Conservation (phyloP, 306 rosid genomes). For the Fagus crenata region DNA sequence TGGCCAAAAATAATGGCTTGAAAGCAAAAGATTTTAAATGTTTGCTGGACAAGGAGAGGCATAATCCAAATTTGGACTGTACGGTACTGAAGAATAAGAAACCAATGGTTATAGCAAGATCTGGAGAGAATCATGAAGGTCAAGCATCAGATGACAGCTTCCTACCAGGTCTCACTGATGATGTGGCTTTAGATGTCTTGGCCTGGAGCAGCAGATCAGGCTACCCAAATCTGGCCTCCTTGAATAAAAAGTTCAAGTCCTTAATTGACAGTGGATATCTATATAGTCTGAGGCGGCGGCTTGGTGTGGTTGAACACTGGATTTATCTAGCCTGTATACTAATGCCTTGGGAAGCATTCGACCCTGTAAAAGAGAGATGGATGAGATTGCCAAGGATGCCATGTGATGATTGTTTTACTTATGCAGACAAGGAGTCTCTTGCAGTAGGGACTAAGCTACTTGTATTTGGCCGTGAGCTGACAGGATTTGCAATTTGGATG, state of each 20-base stretch:
- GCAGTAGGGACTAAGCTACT: slow-evolving; percentile 39
- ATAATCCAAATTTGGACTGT: not conserved
- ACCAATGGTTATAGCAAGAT: not conserved
- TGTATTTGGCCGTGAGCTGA: slow-evolving; percentile 40
- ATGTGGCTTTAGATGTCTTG: slow-evolving; percentile 30
- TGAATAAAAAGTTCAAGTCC: slow-evolving; percentile 33
- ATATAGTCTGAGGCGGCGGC: slow-evolving; percentile 32
- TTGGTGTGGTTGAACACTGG: slow-evolving; percentile 41
- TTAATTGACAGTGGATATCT: slow-evolving; percentile 33
- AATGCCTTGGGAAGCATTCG: slow-evolving; percentile 39
- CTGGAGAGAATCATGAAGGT: not conserved
- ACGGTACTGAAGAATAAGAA: not conserved
- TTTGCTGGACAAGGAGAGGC: not conserved
- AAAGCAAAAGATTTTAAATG: not conserved
- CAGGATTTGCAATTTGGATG: slow-evolving; percentile 37
- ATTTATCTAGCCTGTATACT: slow-evolving; percentile 33
- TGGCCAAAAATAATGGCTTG: not conserved
- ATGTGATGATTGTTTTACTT: slow-evolving; percentile 36
- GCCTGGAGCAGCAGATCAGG: slow-evolving; percentile 36
- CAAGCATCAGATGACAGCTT: slow-evolving; percentile 13
- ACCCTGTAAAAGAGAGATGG: slow-evolving; percentile 36
- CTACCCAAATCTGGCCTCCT: slow-evolving; percentile 33
- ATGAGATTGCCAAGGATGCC: slow-evolving; percentile 36
- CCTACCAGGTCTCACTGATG: slow-evolving; percentile 42
- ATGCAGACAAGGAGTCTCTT: slow-evolving; percentile 46